phyloP scores from a whole-genome alignment of 2,329 filamentous ascomycete genomes.

The Neonectria hederae region DNA sequence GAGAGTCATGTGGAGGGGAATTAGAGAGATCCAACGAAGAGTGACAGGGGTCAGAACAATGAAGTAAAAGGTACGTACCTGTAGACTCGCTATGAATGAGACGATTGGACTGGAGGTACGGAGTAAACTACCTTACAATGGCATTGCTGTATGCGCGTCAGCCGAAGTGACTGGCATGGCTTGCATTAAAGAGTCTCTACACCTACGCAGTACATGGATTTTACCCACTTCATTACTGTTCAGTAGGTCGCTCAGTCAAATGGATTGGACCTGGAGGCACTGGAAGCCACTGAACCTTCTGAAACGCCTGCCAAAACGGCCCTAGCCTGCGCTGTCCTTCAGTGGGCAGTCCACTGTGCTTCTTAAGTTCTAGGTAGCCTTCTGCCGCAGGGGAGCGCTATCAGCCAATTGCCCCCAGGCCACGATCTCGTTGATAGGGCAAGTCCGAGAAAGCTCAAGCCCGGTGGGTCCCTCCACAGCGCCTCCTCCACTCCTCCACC shows the following conservation, averaged over 20 bases:
- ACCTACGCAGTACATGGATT: too few relatives aligned
- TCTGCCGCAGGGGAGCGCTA: slow-evolving; percentile 11
- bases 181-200: background rate
- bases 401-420: slow-evolving; percentile 18
- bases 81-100: background rate
- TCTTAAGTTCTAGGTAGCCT: slow-evolving; percentile 3
- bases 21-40: background rate
- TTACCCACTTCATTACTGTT: background rate
- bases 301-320: slow-evolving; percentile 4
- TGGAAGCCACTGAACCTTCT: background rate
- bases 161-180: background rate
- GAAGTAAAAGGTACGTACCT: background rate
- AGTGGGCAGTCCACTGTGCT: slow-evolving; percentile 5
- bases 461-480: slow-evolving; percentile 23
- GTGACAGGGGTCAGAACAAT: background rate
- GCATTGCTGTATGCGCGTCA: background rate
- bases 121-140: too few relatives aligned
- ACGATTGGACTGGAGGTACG: background rate
- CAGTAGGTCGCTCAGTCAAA: background rate
- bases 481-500: slow-evolving; percentile 24
- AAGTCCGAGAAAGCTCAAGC: slow-evolving; percentile 7
- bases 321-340: background rate
- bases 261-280: background rate
- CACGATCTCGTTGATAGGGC: slow-evolving; percentile 15
- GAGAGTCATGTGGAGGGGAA: slow-evolving; percentile 31